These are phyloP conservation scores for Candida tallmaniae DNA, from an alignment of 805 yeast genomes.

Conservation along the genomic window DNA sequence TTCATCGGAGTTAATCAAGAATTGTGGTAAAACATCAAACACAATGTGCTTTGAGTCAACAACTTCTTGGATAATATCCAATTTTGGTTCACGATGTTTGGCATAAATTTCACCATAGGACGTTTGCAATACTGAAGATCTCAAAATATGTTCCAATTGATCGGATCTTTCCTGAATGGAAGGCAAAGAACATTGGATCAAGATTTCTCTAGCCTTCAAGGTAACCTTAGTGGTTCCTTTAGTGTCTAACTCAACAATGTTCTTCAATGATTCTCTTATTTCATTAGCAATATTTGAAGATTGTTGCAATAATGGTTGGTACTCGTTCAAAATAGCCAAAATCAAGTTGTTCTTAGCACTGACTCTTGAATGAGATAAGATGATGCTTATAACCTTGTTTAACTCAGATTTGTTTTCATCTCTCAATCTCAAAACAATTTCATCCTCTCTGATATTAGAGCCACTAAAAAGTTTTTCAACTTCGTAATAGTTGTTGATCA, in stretches of 20 bases:
- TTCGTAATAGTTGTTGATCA: constrained; percentile 68
- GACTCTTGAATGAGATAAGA: constrained; percentile 87
- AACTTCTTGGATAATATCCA: constrained; percentile 78
- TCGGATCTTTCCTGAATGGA: constrained; percentile 94
- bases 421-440: constrained; percentile 79
- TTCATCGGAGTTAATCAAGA: constrained; percentile 76
- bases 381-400: constrained; percentile 63
- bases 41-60: constrained; percentile 95
- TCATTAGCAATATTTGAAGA: constrained; percentile 63
- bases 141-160: constrained; percentile 92
- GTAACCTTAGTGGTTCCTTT: constrained; percentile 92
- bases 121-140: constrained; percentile 85
- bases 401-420: constrained; percentile 81
- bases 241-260: constrained; percentile 82
- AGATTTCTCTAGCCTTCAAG: constrained; percentile 90
- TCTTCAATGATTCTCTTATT: constrained; percentile 68
- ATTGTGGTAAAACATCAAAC: constrained; percentile 92
- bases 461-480: constrained; percentile 80
- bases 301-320: constrained; percentile 73
- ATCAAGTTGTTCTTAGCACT: constrained; percentile 89
- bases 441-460: constrained; percentile 76
- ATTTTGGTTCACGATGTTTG: constrained; percentile 76
- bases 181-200: constrained; percentile 95
- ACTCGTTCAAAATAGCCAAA: constrained; percentile 76
- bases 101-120: constrained; percentile 80